These are phyloP conservation scores for Tetrapisispora pingtungensis DNA, from an alignment of 805 yeast genomes.

Conservation along the genomic window DNA sequence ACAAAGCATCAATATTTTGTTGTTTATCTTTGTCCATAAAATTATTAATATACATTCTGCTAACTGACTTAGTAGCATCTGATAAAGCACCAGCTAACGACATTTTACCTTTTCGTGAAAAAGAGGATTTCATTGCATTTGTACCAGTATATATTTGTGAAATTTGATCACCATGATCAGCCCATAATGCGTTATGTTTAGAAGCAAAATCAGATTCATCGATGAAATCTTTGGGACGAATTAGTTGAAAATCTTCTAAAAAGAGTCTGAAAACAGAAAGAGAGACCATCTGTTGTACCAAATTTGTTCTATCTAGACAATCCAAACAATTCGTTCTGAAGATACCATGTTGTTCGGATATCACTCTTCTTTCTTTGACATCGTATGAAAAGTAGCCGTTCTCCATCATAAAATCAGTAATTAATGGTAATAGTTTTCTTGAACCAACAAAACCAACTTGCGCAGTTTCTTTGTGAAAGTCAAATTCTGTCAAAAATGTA, in stretches of 20 bases:
- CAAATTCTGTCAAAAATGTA: constrained; percentile 68
- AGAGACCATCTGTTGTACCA: constrained; percentile 78
- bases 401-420: constrained; percentile 57
- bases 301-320: constrained; percentile 88
- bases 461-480: constrained; percentile 89
- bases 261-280: constrained; percentile 55
- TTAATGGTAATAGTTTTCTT: constrained; percentile 48
- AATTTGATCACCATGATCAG: constrained; percentile 95
- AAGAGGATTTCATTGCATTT: constrained; percentile 90
- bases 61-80: constrained; percentile 92
- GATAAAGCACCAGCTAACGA: constrained; percentile 94
- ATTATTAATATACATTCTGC: constrained; percentile 90
- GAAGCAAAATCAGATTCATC: constrained; percentile 47
- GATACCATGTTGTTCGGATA: constrained; percentile 78
- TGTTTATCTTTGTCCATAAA: constrained; percentile 90
- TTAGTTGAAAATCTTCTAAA: constrained; percentile 33
- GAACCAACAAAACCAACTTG: constrained; percentile 85
- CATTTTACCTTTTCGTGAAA: constrained; percentile 92
- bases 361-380: constrained; percentile 38
- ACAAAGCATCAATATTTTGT: constrained; percentile 72
- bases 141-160: constrained; percentile 96
- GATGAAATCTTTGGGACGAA: constrained; percentile 12
- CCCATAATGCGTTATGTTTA: constrained; percentile 89
- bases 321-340: constrained; percentile 92
- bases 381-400: constrained; percentile 82